These are phyloP conservation scores for Dothidotthia symphoricarpi DNA, from an alignment of 2,329 filamentous ascomycete genomes.

Conservation along the genomic window DNA sequence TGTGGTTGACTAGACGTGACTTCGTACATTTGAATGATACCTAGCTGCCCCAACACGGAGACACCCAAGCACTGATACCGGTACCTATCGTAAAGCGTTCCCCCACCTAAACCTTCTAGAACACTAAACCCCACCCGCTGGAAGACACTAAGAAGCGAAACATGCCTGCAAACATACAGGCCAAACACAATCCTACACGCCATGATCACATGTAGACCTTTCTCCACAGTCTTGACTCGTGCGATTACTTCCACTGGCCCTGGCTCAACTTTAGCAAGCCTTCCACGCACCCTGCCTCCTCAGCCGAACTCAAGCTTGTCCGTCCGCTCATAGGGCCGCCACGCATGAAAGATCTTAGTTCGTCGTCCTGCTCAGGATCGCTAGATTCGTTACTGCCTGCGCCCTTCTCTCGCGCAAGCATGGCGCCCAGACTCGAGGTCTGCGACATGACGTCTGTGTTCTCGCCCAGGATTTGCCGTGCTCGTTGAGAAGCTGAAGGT, in stretches of 20 bases:
- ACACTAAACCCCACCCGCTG: no score
- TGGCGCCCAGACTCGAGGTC: conserved; percentile 37
- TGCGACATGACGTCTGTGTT: conserved; percentile 44
- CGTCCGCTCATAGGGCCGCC: conserved; percentile 59
- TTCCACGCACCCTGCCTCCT: conserved; percentile 83
- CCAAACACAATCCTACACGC: no score
- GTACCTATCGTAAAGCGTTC: no score
- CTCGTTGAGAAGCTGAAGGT: conserved; percentile 34
- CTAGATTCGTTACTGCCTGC: conserved; percentile 30
- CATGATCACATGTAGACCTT: no score
- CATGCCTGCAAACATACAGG: no score
- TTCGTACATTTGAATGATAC: no score
- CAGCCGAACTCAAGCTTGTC: conserved; percentile 49
- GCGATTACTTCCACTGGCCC: conserved; percentile 69
- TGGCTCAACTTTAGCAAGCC: conserved; percentile 86
- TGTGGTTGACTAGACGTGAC: no score
- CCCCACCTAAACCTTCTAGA: no score
- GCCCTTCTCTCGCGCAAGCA: conserved; percentile 37
- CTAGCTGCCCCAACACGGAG: no score
- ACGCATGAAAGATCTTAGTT: conserved; percentile 73
- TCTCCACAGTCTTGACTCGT: no score
- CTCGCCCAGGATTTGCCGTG: conserved; percentile 50
- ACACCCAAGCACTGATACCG: no score
- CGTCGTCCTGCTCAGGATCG: conserved; percentile 55
- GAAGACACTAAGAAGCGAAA: no score